Conservation (phyloP, 2,329 filamentous ascomycete genomes). For the Colletotrichum chlorophyti region DNA sequence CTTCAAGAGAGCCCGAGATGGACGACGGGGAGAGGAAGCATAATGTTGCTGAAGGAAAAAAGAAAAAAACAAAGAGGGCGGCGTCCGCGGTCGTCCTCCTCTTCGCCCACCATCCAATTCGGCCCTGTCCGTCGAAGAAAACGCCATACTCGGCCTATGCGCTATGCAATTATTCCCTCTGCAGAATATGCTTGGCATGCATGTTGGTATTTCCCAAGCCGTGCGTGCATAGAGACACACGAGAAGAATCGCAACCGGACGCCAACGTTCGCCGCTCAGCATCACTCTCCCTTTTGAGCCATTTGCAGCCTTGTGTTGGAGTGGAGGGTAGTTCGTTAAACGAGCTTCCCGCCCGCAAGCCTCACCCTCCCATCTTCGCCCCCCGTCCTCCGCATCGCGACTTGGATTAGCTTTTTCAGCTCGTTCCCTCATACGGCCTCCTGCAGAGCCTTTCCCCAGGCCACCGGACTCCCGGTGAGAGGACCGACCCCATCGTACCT, state of each 20-base stretch:
- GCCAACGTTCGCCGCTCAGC: too few relatives aligned
- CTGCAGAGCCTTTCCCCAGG: neutral
- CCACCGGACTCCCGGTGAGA: conserved; percentile 5
- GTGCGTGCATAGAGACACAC: conserved; percentile 11
- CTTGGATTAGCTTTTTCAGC: too few relatives aligned
- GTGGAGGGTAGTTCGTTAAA: conserved; percentile 3
- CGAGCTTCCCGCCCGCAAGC: conserved; percentile 10
- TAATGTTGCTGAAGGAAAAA: too few relatives aligned
- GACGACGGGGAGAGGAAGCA: too few relatives aligned
- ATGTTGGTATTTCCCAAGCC: conserved; percentile 2
- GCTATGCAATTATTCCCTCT: too few relatives aligned
- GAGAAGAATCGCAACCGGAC: neutral
- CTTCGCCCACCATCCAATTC: neutral
- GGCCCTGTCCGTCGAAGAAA: neutral
- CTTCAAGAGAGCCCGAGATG: too few relatives aligned
- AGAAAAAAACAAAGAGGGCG: too few relatives aligned
- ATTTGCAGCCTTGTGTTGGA: conserved; percentile 5
- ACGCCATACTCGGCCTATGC: conserved; percentile 18
- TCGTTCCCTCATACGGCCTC: neutral
- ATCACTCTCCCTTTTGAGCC: neutral
- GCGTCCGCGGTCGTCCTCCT: neutral
- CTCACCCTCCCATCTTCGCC: neutral
- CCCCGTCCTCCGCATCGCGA: conserved; percentile 6
- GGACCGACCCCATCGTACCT: conserved; percentile 1
- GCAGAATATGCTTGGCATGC: conserved; percentile 23